phyloP scores from a whole-genome alignment of 106 monocot species.

The Iris macrosiphon region DNA sequence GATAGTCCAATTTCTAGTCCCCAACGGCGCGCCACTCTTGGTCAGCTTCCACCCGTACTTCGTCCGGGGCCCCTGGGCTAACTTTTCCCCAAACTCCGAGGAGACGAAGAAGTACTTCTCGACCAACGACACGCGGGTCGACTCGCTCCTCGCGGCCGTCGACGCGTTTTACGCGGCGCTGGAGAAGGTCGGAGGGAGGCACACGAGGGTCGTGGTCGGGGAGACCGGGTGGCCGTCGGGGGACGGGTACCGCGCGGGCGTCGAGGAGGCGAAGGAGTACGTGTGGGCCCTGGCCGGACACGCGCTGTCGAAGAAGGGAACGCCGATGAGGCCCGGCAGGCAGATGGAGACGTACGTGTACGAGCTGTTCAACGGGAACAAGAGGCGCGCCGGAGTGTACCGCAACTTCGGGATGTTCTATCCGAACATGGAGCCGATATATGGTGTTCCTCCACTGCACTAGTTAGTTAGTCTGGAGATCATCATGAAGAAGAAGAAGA shows the following conservation, averaged over 20 bases:
- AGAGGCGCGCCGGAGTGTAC: slow-evolving; percentile 8
- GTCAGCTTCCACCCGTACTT: slow-evolving; percentile 1
- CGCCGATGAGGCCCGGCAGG: slow-evolving; percentile 16
- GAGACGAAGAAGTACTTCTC: neutral
- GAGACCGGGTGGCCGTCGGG: slow-evolving; percentile 49
- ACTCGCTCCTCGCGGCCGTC: slow-evolving; percentile 23
- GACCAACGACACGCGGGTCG: neutral
- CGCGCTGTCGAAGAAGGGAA: slow-evolving; percentile 9
- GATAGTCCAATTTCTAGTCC: slow-evolving; percentile 2
- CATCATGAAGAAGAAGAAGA: too few species aligned
- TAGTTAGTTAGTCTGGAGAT: too few species aligned
- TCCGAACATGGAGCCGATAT: neutral
- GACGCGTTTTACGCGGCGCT: slow-evolving; percentile 28
- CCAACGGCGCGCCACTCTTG: slow-evolving; percentile 5
- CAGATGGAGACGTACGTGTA: slow-evolving; percentile 18
- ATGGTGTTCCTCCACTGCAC: neutral
- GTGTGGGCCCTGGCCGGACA: slow-evolving; percentile 4
- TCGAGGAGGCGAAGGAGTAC: slow-evolving; percentile 11
- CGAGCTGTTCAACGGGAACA: slow-evolving; percentile 27
- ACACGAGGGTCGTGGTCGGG: slow-evolving; percentile 14
- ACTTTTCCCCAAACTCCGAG: neutral
- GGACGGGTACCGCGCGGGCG: neutral
- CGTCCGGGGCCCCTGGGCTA: neutral
- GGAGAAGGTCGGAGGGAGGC: slow-evolving; percentile 19
- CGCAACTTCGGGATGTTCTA: slow-evolving; percentile 16